Evolutionary conservation across 179 eudicot species (phyloP), one percentile per base, ranked within the genome.

Genomic region (Actinidia polygama): DNA sequence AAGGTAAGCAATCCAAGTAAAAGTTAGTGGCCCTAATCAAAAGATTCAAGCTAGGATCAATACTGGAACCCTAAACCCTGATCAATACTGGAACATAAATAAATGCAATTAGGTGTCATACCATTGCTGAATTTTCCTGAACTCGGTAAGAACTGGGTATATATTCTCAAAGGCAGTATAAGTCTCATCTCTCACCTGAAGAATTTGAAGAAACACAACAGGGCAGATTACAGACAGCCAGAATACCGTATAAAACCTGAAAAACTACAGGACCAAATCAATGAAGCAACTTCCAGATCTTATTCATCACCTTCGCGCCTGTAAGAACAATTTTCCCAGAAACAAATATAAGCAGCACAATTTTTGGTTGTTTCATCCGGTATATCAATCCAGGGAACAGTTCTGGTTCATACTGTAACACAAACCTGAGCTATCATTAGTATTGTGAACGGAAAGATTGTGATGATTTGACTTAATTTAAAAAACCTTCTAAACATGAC

Each of bases 121-220:
- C 94, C 95, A 93, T 78, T 93, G 95, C 83, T 94, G 97, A 83
- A 83, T 92, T 81, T 93, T 95, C 85, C 94, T 90, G 87, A 88
- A 95, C 91, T 94, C 95, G 3, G 91, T 91, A 68, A 95, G 95
- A 74, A 95, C 98, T 16, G 97, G 98, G 85, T 94, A 93, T 87
- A 92, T 95, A 79, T 94, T 90, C 88, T 95, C 98, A 79, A 95
- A 95, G 24, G 98, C 98, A 0, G 88, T 81, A 61, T 92, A 95
- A 3, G 98, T 95, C 72, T 95, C 98, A 26, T 92, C 94, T 83
- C 98, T 88, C 76, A 92, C 97, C 97, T 94, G 87, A 55, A 75
- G 18, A 53, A 61, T 64, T 40, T 69, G 66, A 67, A 63, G 53
- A 19, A n/a, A 19, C 18, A 79, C 7, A 73, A 19, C 40, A 46